Evolutionary conservation across 225 moss, liverwort and hornwort species (phyloP).

Genomic region (Takakia lepidozioides): DNA sequence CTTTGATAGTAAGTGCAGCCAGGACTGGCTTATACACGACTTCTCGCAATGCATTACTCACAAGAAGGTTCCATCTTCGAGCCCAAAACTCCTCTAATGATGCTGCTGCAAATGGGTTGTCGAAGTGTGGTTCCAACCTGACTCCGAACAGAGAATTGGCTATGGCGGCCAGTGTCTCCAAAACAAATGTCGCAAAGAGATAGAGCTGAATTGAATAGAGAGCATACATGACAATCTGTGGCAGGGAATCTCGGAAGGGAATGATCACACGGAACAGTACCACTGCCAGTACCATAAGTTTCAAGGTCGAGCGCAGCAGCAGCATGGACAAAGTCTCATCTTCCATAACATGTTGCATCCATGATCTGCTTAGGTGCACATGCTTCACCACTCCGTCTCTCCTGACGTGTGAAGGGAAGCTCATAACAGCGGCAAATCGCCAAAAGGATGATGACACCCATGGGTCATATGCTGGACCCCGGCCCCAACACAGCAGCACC

Average conservation of each 20-base stretch:
- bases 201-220: slow-evolving; percentile 27
- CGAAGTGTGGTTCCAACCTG: slow-evolving; percentile 36
- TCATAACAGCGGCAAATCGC: slow-evolving; percentile 38
- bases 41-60: slow-evolving; percentile 32
- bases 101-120: slow-evolving; percentile 27
- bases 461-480: slow-evolving; percentile 28
- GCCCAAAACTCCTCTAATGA: slow-evolving; percentile 48
- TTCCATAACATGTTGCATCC: slow-evolving; percentile 11
- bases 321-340: slow-evolving; percentile 30
- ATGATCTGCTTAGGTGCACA: slow-evolving; percentile 8
- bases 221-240: slow-evolving; percentile 9
- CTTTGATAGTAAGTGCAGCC: no score
- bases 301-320: slow-evolving; percentile 14
- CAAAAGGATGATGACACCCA: slow-evolving; percentile 26
- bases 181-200: slow-evolving; percentile 23
- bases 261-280: slow-evolving; percentile 8
- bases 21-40: slow-evolving; percentile 34
- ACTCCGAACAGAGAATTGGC: slow-evolving; percentile 22
- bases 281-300: slow-evolving; percentile 8
- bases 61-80: slow-evolving; percentile 37
- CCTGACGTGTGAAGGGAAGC: slow-evolving; percentile 27
- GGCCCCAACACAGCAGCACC: slow-evolving; percentile 30
- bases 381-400: slow-evolving; percentile 19
- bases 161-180: slow-evolving; percentile 26
- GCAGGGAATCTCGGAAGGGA: slow-evolving; percentile 3